Percentiles rank a stretch among this genome's conserved stretches.
Conservation (phyloP, 2,329 filamentous ascomycete genomes). For the Penicillium sp. region DNA sequence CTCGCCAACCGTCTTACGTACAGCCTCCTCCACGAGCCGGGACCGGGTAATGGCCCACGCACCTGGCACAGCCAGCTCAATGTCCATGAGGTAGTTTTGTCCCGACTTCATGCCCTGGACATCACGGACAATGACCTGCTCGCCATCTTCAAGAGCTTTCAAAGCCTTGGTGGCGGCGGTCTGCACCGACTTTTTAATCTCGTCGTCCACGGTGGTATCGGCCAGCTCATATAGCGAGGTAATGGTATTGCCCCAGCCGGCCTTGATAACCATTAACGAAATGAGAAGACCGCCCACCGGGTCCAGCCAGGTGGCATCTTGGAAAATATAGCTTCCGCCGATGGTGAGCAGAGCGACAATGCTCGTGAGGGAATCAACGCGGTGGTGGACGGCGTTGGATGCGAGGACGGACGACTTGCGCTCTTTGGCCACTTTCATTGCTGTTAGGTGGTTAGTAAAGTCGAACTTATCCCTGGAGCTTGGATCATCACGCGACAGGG, state of each 20-base stretch:
- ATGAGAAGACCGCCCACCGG: slow-evolving; percentile 91
- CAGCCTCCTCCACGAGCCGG: slow-evolving; percentile 67
- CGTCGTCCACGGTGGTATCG: slow-evolving; percentile 85
- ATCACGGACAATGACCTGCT: slow-evolving; percentile 70
- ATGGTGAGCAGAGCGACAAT: slow-evolving; percentile 91
- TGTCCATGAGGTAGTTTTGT: slow-evolving; percentile 91
- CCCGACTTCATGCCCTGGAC: slow-evolving; percentile 92
- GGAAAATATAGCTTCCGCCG: slow-evolving; percentile 81
- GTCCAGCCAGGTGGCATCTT: slow-evolving; percentile 88
- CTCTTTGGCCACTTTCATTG: slow-evolving; percentile 92
- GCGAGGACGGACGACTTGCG: slow-evolving; percentile 94
- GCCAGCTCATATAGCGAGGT: slow-evolving; percentile 83
- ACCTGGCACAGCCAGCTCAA: slow-evolving; percentile 79
- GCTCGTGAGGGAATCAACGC: slow-evolving; percentile 91
- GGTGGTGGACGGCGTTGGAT: slow-evolving; percentile 94
- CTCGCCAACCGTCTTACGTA: slow-evolving; percentile 71
- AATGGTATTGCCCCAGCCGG: slow-evolving; percentile 82
- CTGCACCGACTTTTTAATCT: slow-evolving; percentile 72
- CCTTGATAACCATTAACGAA: slow-evolving; percentile 88
- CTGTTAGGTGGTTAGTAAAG: slow-evolving; percentile 47
- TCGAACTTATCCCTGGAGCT: not conserved
- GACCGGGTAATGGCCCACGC: slow-evolving; percentile 74
- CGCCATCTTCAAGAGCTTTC: slow-evolving; percentile 54
- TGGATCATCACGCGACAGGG: not conserved
- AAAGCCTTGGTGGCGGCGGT: slow-evolving; percentile 66